Conservation (phyloP, 768 basidiomycete species). For the Solioccasus polychromus region DNA sequence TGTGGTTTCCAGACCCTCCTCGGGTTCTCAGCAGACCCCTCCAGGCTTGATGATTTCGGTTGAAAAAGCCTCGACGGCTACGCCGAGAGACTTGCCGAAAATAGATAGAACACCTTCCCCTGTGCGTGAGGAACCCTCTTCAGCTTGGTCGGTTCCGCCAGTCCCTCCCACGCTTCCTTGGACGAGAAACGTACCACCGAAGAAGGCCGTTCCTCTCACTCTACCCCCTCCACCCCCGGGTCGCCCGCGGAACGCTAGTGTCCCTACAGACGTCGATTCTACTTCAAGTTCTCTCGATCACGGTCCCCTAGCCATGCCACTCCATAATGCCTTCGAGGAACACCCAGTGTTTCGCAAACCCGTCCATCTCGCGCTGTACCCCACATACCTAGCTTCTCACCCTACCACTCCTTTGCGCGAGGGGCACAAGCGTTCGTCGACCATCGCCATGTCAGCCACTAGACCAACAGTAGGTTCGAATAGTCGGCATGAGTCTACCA, state of each 20-base stretch:
- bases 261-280: conserved; percentile 36
- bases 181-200: conserved; percentile 23
- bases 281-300: conserved; percentile 21
- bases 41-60: conserved; percentile 44
- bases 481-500: conserved; percentile 20
- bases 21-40: conserved; percentile 15
- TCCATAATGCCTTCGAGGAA: conserved; percentile 40
- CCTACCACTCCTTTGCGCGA: conserved; percentile 10
- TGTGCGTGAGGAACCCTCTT: conserved; percentile 22
- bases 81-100: conserved; percentile 24
- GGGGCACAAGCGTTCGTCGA: conserved; percentile 22
- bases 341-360: conserved; percentile 15
- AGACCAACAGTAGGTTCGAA: conserved; percentile 14
- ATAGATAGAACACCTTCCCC: conserved; percentile 30
- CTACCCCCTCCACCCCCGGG: conserved; percentile 31
- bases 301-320: conserved; percentile 36
- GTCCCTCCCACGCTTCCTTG: conserved; percentile 24
- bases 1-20: conserved; percentile 16
- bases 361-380: conserved; percentile 14
- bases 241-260: conserved; percentile 32
- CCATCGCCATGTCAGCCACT: conserved; percentile 14
- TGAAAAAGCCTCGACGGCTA: conserved; percentile 35
- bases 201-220: conserved; percentile 35
- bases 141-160: conserved; percentile 34
- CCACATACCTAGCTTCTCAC: conserved; percentile 13